Base-by-base conservation (phyloP, 768 basidiomycete species). In the Cystobasidium ongulense region DNA sequence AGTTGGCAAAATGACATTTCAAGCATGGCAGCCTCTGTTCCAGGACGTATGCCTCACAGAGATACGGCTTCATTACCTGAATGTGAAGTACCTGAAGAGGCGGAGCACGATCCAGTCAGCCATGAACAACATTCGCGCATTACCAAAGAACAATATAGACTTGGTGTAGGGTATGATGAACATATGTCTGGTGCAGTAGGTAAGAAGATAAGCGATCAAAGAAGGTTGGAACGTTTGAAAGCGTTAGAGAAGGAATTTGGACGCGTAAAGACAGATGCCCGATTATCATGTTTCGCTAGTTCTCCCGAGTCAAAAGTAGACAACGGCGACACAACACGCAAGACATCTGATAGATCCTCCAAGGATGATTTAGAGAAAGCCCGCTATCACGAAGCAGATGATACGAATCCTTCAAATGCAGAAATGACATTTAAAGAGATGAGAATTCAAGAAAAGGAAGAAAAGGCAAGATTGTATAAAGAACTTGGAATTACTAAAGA, bases 201-300 rank as follows among this genome's bases (percentile, higher is more conserved):
- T 18, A 71, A 71, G 68, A 36, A 17, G 11, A 54, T 71, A 18
- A 39, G 36, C 11, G 53, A 54, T 31, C 46, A 54, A 27, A 8
- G 68, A n/a, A 59, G 41, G 31, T 27, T 54, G 1, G 53, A 71
- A 46, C 52, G 68, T 8, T 25, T 71, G 27, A 31, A 59, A 2
- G 36, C 43, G 4, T 53, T 71, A 52, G 68, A 71, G 68, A 54
- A 59, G 54, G 68, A 71, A 27, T 71, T 57, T 38, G 68, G 68
- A 29, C 68, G 35, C 2, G 68, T 38, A 21, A 54, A 36, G 52
- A 29, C 23, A 29, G 25, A 13, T 35, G 33, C 11, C 25, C 25
- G 57, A 13, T 23, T 15, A 29, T 21, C 57, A 35, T 27, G 57
- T 10, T 17, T 15, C 27, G 57, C n/a, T n/a, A n/a, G 57, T 27